phyloP scores from a whole-genome alignment of 1,139 yeast genomes.

The Casaregolazyma lundiana region DNA sequence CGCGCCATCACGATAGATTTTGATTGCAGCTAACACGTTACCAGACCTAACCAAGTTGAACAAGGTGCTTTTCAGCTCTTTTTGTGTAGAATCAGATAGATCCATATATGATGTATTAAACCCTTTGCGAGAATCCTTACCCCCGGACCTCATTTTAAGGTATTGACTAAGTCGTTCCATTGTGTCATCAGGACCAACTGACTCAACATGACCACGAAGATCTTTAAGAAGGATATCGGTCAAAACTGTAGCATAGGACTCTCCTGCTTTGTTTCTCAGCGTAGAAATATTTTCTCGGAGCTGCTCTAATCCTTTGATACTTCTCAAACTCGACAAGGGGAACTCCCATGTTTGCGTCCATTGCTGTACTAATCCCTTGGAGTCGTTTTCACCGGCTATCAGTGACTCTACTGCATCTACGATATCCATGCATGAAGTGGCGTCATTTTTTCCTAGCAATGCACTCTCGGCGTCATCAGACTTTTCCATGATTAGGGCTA shows the following conservation, averaged over 20 bases:
- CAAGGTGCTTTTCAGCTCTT: constrained; percentile 43
- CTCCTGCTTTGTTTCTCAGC: constrained; percentile 59
- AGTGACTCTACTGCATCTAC: constrained; percentile 55
- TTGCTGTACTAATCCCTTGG: constrained; percentile 28
- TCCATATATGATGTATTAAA: constrained; percentile 34
- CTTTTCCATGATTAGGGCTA: constrained; percentile 33
- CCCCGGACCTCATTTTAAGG: constrained; percentile 21
- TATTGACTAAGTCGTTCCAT: constrained; percentile 44
- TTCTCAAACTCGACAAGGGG: constrained; percentile 47
- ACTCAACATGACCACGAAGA: constrained; percentile 51
- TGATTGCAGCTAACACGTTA: constrained; percentile 59
- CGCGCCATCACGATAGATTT: constrained; percentile 61
- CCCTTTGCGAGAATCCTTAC: constrained; percentile 17
- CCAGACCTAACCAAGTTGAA: constrained; percentile 59
- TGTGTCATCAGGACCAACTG: constrained; percentile 47
- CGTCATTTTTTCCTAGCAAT: constrained; percentile 20
- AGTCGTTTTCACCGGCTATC: constrained; percentile 44
- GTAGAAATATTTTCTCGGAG: constrained; percentile 49
- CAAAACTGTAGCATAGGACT: constrained; percentile 56
- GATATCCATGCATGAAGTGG: constrained; percentile 46
- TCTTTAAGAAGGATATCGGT: constrained; percentile 55
- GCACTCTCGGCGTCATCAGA: constrained; percentile 51
- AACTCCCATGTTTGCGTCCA: constrained; percentile 46
- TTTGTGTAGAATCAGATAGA: constrained; percentile 38
- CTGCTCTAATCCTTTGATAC: constrained; percentile 55